Evolutionary conservation across 495 filamentous ascomycete species (phyloP).

Genomic region (Astrothelium macrocarpum): DNA sequence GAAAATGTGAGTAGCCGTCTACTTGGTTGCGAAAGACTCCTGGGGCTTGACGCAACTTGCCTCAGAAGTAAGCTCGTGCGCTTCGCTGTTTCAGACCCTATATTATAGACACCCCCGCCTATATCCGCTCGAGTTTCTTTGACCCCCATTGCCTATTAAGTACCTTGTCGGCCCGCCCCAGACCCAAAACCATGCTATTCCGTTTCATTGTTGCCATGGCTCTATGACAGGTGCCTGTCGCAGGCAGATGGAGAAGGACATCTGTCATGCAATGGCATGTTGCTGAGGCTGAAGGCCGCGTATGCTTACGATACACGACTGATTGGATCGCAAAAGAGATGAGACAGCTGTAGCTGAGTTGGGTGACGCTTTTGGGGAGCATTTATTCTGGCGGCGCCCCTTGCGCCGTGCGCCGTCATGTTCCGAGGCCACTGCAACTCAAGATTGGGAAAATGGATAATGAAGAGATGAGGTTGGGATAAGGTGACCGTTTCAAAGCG

Average conservation of each 20-base stretch:
- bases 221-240: not conserved
- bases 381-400: not conserved
- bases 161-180: not conserved
- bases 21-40: not conserved
- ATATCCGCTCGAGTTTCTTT: slow-evolving; percentile 6
- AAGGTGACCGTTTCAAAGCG: slow-evolving; percentile 1
- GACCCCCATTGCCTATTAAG: not conserved
- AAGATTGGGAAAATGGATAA: not conserved
- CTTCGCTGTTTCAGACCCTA: slow-evolving; percentile 2
- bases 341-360: not conserved
- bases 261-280: not conserved
- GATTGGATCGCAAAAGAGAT: not conserved
- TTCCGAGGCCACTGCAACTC: not conserved
- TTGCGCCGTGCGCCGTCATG: not conserved
- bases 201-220: not conserved
- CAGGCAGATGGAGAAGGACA: not conserved
- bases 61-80: slow-evolving; percentile 3
- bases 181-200: not conserved
- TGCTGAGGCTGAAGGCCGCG: slow-evolving; percentile 2
- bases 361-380: not conserved
- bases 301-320: not conserved
- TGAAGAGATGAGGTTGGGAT: slow-evolving; percentile 4
- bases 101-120: not conserved
- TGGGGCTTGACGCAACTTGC: slow-evolving; percentile 4
- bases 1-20: not conserved